These are phyloP conservation scores for Heliamphora pulchella DNA, from an alignment of 179 eudicot genomes.

Conservation along the genomic window DNA sequence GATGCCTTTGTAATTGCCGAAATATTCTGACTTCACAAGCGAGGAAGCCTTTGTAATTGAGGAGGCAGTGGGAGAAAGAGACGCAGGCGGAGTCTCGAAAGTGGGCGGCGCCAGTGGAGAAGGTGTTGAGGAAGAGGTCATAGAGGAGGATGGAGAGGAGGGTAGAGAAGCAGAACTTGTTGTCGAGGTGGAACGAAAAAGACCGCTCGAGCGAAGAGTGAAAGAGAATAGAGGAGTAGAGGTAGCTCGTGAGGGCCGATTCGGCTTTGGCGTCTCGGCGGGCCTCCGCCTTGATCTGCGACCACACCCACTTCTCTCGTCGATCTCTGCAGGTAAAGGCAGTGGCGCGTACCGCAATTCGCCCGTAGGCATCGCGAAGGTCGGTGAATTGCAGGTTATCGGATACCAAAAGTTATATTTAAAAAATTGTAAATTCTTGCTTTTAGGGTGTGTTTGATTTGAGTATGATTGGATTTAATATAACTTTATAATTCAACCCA, in stretches of 20 bases:
- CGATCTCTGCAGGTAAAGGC: background rate
- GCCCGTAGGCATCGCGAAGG: background rate
- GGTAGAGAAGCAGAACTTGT: too few species aligned
- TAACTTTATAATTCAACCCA: too few species aligned
- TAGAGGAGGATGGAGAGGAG: too few species aligned
- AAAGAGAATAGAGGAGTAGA: too few species aligned
- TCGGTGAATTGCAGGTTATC: background rate
- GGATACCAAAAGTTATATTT: too few species aligned
- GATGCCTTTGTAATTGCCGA: too few species aligned
- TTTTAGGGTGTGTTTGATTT: too few species aligned
- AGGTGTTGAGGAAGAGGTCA: too few species aligned
- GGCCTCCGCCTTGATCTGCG: conserved; percentile 59
- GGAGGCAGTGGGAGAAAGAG: conserved; percentile 63
- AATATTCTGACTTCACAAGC: conserved; percentile 47
- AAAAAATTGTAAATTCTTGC: too few species aligned
- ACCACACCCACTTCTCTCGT: conserved; percentile 47
- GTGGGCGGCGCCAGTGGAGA: too few species aligned
- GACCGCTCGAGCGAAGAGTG: conserved; percentile 66
- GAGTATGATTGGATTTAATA: too few species aligned
- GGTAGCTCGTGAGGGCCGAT: conserved; percentile 65
- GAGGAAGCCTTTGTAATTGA: conserved; percentile 70
- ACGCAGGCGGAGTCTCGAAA: conserved; percentile 67
- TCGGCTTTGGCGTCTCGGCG: conserved; percentile 65
- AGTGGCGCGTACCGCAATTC: background rate
- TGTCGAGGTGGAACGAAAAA: conserved; percentile 62